A percentile compares a stretch with the other conserved stretches of the same genome.
phyloP scores from a whole-genome alignment of 352 stramenopile species.

The Phytophthora syringae region DNA sequence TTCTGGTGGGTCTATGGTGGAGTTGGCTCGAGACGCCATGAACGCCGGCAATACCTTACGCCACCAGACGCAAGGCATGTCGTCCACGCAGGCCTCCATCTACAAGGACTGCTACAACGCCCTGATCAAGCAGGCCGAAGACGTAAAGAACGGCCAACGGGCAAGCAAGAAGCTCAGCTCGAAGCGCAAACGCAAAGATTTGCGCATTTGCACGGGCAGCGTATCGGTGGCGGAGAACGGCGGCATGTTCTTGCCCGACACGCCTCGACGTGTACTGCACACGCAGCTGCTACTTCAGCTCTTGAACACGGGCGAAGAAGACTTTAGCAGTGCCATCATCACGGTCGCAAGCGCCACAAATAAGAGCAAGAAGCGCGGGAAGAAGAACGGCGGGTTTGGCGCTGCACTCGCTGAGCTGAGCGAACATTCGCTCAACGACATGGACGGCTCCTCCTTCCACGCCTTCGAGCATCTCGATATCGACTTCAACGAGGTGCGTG shows the following conservation, averaged over 20 bases:
- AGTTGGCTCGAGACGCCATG: conserved; percentile 38
- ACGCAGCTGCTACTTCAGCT: conserved; percentile 85
- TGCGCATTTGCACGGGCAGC: conserved; percentile 73
- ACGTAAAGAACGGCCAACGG: conserved; percentile 21
- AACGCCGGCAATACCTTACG: conserved; percentile 41
- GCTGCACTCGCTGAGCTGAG: conserved; percentile 15
- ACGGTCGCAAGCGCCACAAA: conserved; percentile 38
- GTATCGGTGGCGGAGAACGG: conserved; percentile 42
- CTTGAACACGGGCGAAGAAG: conserved; percentile 62
- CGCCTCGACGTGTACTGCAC: conserved; percentile 73
- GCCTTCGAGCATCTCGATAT: conserved; percentile 87
- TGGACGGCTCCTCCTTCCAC: conserved; percentile 75
- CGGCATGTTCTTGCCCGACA: conserved; percentile 83
- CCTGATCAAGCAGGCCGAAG: conserved; percentile 67
- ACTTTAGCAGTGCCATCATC: conserved; percentile 30
- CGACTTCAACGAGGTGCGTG: conserved; percentile 80
- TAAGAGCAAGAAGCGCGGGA: conserved; percentile 73
- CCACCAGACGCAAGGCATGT: conserved; percentile 52
- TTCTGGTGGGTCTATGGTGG: conserved; percentile 32
- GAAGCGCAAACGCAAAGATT: conserved; percentile 87
- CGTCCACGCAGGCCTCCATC: conserved; percentile 63
- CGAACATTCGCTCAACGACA: conserved; percentile 51
- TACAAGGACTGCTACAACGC: conserved; percentile 85
- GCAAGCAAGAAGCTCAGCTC: conserved; percentile 65
- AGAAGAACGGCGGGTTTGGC: conserved; percentile 23